Percentiles rank a stretch among this genome's conserved stretches.
These are phyloP conservation scores for Penicillium sp. DNA, from an alignment of 2,329 filamentous ascomycete genomes.

Conservation along the genomic window DNA sequence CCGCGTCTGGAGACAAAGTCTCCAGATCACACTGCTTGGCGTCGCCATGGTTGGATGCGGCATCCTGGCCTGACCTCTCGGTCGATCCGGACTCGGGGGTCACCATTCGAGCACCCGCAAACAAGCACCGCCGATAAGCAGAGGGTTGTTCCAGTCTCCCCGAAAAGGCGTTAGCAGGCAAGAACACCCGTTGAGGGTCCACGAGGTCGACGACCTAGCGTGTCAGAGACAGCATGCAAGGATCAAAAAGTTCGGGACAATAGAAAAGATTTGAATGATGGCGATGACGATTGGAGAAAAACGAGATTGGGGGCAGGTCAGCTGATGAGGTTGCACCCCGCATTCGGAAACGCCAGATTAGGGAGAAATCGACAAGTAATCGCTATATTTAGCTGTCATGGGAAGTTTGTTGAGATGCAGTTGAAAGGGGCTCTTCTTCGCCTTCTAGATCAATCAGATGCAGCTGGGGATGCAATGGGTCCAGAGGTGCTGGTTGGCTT, in stretches of 20 bases:
- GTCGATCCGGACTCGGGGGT: constrained; percentile 14
- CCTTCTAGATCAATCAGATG: not conserved
- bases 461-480: too few species aligned
- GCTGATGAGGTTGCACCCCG: constrained; percentile 10
- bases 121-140: constrained; percentile 10
- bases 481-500: too few species aligned
- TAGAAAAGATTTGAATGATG: not conserved
- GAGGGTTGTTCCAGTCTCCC: constrained; percentile 16
- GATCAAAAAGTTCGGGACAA: not conserved
- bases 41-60: constrained; percentile 9
- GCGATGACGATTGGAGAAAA: constrained; percentile 4
- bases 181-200: constrained; percentile 21
- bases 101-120: constrained; percentile 13
- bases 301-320: constrained; percentile 7
- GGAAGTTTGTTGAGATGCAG: too few species aligned
- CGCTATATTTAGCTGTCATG: constrained; percentile 3
- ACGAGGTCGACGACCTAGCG: constrained; percentile 1
- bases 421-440: not conserved
- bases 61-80: constrained; percentile 18
- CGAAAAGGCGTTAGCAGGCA: not conserved
- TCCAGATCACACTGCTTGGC: not conserved
- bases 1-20: not conserved
- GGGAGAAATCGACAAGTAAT: not conserved
- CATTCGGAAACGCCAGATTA: constrained; percentile 11
- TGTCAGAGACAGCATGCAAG: constrained; percentile 5